These are phyloP conservation scores for Kalaharituber pfeilii DNA, from an alignment of 2,329 filamentous ascomycete species.

Conservation along the genomic window DNA sequence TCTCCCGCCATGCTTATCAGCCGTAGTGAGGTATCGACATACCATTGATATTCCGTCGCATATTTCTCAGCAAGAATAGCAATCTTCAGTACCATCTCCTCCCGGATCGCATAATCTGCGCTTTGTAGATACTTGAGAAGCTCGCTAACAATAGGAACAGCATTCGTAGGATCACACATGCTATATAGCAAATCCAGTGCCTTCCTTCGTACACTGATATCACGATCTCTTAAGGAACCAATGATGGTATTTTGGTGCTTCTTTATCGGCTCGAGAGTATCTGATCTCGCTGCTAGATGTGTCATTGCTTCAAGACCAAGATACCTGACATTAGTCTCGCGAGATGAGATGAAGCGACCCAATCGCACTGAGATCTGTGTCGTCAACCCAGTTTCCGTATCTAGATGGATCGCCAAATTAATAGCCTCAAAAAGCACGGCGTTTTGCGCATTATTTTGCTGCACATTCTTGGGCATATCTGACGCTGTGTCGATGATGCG, in stretches of 20 bases:
- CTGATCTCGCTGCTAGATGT: constrained; percentile 80
- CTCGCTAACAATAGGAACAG: constrained; percentile 81
- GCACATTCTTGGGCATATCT: constrained; percentile 93
- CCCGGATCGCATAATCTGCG: constrained; percentile 90
- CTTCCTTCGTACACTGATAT: constrained; percentile 93
- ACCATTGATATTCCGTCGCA: constrained; percentile 96
- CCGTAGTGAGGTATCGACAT: constrained; percentile 89
- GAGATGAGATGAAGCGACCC: constrained; percentile 88
- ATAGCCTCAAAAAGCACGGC: constrained; percentile 96
- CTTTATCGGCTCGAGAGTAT: constrained; percentile 93
- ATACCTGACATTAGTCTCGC: constrained; percentile 94
- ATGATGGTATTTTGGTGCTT: constrained; percentile 95
- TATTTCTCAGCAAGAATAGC: constrained; percentile 97
- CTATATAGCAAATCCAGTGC: constrained; percentile 93
- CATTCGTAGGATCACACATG: constrained; percentile 97
- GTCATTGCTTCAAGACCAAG: constrained; percentile 95
- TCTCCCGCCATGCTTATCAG: constrained; percentile 94
- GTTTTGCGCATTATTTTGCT: constrained; percentile 98
- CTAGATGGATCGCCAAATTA: constrained; percentile 92
- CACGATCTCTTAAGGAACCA: constrained; percentile 79
- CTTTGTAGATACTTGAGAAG: constrained; percentile 87
- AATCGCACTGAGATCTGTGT: constrained; percentile 82
- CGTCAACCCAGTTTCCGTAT: constrained; percentile 88
- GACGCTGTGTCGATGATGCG: constrained; percentile 80
- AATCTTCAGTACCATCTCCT: constrained; percentile 99